Evolutionary conservation across 2,329 filamentous ascomycete genomes (phyloP), one percentile per base, ranked within the genome.

Genomic region (Fusarium lateritium): DNA sequence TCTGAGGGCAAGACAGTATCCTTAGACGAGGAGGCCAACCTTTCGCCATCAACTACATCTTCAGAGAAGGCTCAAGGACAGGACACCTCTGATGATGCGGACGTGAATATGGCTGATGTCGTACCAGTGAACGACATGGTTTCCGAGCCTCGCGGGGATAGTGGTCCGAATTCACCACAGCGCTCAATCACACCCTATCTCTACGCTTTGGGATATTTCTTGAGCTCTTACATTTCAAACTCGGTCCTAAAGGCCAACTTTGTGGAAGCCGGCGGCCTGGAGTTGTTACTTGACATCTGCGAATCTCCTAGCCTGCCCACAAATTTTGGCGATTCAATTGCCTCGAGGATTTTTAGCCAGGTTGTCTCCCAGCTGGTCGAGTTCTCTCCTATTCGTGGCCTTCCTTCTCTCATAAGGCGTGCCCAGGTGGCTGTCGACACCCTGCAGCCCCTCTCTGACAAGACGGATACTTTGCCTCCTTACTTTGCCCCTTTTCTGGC

Each of bases 281-380:
- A 98, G 77, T 85, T 92, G 51, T 84, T 98, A 21, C 84, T 99
- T 55, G 94, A 98, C 75, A 88, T 98, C 56, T 91, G 91, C 40
- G 93, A 92, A 55, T 88, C 94, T 31, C 92, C 94, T 7, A 94
- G 93, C 76, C 85, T 98, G 46, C 89, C 93, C 2, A 89, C 77
- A 26, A 90, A 71, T 17, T 82, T 79, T 65, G 78, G 90, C 39
- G 90, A 92, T 40, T 87, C 88, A 7, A 81, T 85, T 53, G 88
- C 92, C 6, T 91, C 90, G 57, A 88, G 91, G 62, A 89, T 91
- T 62, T 84, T 98, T 55, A 88, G 90, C 17, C 87, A 89, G 36
- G 91, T 97, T 13, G 84, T 97, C 50, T 89, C 92, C 67, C 87
- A 91, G 68, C 86, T 98, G 67, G 88, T 94, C 8, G 95, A 98